Evolutionary conservation across 306 rosid genomes (phyloP).

Genomic region (Begonia peltatifolia): DNA sequence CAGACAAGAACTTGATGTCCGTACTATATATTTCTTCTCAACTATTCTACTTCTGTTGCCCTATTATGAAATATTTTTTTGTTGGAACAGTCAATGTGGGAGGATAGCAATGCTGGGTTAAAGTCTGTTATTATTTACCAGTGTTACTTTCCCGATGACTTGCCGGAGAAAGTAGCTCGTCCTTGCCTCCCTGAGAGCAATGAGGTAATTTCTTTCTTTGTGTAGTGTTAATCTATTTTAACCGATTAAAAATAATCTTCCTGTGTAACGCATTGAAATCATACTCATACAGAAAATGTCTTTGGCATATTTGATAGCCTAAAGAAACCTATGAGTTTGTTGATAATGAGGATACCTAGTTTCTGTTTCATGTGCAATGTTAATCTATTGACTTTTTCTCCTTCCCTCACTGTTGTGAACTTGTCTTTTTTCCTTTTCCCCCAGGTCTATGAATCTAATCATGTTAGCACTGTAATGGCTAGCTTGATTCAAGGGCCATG

Average conservation of each 20-base stretch:
- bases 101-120: slow-evolving; percentile 56
- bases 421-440: slow-evolving; percentile 10
- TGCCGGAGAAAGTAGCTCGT: slow-evolving; percentile 58
- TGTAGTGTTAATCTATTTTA: no score
- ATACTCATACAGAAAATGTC: no score
- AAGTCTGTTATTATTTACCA: slow-evolving; percentile 52
- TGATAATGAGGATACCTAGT: no score
- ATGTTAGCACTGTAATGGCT: slow-evolving; percentile 47
- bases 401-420: not conserved
- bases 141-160: slow-evolving; percentile 74
- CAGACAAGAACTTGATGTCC: not conserved
- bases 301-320: no score
- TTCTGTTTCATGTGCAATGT: no score
- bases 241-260: no score
- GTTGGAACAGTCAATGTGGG: slow-evolving; percentile 78
- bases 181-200: slow-evolving; percentile 65
- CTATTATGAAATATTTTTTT: slow-evolving; percentile 11
- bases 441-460: slow-evolving; percentile 77
- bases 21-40: slow-evolving; percentile 9
- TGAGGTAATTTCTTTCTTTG: slow-evolving; percentile 44
- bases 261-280: no score
- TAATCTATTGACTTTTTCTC: not conserved
- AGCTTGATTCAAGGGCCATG: slow-evolving; percentile 67
- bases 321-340: no score
- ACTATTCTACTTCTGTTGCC: slow-evolving; percentile 6